Evolutionary conservation across 2,329 filamentous ascomycete genomes (phyloP), one percentile per base, ranked within the genome.

Genomic region (Aspergillus candidus): DNA sequence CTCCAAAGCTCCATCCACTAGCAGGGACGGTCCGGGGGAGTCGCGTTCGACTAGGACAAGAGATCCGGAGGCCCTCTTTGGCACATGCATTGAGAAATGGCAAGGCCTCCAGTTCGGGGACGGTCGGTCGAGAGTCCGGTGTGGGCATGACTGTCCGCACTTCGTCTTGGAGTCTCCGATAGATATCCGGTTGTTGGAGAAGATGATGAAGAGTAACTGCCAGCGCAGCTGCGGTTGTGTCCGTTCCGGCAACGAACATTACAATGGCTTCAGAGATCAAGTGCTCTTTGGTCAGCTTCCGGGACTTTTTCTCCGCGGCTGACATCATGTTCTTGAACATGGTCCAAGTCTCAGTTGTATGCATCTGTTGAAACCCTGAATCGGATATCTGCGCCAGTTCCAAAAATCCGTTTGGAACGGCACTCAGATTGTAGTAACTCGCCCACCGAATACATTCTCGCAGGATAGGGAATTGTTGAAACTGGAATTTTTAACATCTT

Each of bases 21-120:
- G 32, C 22, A 10, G 40, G 40, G 30, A 43, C 40, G 4, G n/a
- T 36, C 32, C 40, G 32, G 4, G 40, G 40, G 15, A 43, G 40
- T n/a, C 40, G 32, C 4, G 15, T n/a, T 13, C 32, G 40, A 43
- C 32, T 43, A 18, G 40, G 40, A 36, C 32, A 43, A 15, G 40
- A 43, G 18, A 43, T 27, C 32, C 40, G 32, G n/a, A 43, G 17
- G n/a, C 40, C 40, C 38, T 43, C 40, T 37, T 43, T 43, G 32
- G 38, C 15, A 43, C 40, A 43, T 14, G 40, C 40, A 36, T 43
- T 27, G 11, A 40, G 38, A 17, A 32, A 40, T 13, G 38, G 38
- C 29, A 40, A 15, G 10, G 38, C n/a, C 14, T 40, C 38, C 4
- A 40, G 38, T 22, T 32, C 35, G 13, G 14, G 35, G 35, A 36